These are phyloP conservation scores for Cichorium intybus DNA, from an alignment of 140 eudicot genomes.

Conservation along the genomic window DNA sequence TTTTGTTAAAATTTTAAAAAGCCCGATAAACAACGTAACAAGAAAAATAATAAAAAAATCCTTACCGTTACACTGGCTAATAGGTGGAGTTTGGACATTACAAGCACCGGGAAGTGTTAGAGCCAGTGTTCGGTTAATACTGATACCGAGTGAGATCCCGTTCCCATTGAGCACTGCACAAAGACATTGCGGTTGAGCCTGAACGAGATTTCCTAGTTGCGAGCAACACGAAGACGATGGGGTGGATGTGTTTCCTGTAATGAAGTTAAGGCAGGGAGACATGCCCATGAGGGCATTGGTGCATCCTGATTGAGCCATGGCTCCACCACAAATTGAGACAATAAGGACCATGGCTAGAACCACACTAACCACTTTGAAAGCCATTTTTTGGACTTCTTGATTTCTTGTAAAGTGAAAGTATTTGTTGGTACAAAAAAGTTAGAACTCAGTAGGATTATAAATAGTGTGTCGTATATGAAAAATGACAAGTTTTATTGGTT, in stretches of 20 bases:
- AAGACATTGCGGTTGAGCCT: constrained; percentile 63
- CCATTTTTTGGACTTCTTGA: constrained; percentile 29
- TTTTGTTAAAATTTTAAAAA: not conserved
- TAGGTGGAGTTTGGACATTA: constrained; percentile 58
- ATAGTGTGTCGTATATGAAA: constrained; percentile 27
- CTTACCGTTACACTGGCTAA: constrained; percentile 71
- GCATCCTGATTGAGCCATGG: constrained; percentile 66
- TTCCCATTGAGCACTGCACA: constrained; percentile 45
- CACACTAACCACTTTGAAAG: constrained; percentile 15
- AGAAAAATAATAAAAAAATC: not conserved
- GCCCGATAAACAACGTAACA: not conserved
- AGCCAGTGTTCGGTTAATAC: constrained; percentile 52
- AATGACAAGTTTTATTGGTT: constrained; percentile 32
- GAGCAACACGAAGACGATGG: constrained; percentile 75
- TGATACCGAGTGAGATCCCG: constrained; percentile 42
- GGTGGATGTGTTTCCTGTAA: constrained; percentile 54
- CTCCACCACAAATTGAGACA: constrained; percentile 35
- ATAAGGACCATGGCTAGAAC: constrained; percentile 36
- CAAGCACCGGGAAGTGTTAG: constrained; percentile 56
- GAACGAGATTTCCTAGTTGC: constrained; percentile 51
- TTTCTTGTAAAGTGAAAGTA: not conserved
- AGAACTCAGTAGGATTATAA: constrained; percentile 23
- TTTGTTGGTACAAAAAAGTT: not conserved
- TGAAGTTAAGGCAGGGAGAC: constrained; percentile 61
- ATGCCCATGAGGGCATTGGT: constrained; percentile 50